Evolutionary conservation across 177 flowering plant genomes (phyloP).

Genomic region (Vitis hybrid): DNA sequence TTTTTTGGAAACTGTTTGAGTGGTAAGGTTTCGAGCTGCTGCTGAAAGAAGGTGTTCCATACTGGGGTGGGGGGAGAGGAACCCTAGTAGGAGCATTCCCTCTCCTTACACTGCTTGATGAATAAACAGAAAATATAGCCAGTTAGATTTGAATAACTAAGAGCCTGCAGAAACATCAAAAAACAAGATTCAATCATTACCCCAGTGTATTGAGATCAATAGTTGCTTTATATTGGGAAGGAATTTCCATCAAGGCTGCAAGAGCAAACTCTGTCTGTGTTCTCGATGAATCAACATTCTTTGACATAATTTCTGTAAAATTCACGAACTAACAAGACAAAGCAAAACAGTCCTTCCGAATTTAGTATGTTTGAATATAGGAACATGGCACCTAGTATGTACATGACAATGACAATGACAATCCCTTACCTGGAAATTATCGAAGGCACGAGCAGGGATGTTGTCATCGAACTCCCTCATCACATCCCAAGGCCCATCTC

Average conservation of each 20-base stretch:
- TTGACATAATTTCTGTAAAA: conserved; percentile 28
- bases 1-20: conserved; percentile 31
- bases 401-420: no score
- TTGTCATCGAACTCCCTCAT: conserved; percentile 62
- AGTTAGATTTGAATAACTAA: background rate
- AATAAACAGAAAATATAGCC: background rate
- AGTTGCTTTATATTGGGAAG: conserved; percentile 26
- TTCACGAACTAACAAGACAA: conserved; percentile 18
- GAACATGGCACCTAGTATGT: no score
- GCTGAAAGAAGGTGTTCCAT: conserved; percentile 15
- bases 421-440: conserved; percentile 46
- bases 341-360: background rate
- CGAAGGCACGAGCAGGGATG: conserved; percentile 54
- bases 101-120: conserved; percentile 11
- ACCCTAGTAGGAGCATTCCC: conserved; percentile 26
- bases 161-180: background rate
- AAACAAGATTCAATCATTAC: conserved; percentile 6
- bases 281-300: conserved; percentile 3
- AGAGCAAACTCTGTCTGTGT: conserved; percentile 22
- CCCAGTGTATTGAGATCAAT: conserved; percentile 20
- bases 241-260: conserved; percentile 28
- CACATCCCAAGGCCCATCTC: conserved; percentile 63
- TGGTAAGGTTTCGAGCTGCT: conserved; percentile 13
- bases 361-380: background rate
- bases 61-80: conserved; percentile 34